Base-by-base conservation (phyloP, 192 early-diverging fungal genomes). In the Mortierella claussenii region DNA sequence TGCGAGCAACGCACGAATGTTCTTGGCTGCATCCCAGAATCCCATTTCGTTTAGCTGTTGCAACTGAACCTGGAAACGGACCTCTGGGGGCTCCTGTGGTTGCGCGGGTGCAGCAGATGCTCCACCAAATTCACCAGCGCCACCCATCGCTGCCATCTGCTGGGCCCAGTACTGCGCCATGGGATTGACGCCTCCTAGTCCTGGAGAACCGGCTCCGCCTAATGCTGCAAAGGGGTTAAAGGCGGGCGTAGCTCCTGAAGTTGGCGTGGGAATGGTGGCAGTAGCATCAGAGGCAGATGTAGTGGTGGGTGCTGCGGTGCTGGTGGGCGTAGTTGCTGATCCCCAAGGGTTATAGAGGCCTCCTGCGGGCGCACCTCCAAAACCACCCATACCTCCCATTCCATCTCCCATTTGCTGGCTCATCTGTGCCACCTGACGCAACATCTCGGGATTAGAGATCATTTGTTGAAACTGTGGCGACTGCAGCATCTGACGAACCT, bases 31-130 rank as follows among this genome's bases (percentile, higher is more conserved):
- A 75, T 96, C 90, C 75, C 82, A 93, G 76, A 99, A 95, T 20
- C 98, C 98, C 98, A 99, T 99, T 28, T 99, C 98, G 67, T 86
- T 92, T 73, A 91, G 80, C 81, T 91, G 91, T 75, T 92, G 90
- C 49, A 97, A 85, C 82, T 97, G 94, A 12, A 82, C 79, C 74
- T 88, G 86, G 64, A 85, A 92, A 17, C 90, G 82, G 31, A 86
- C 85, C 70, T 90, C 89, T 37, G 89, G 89, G n/a, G 86, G 81
- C 44, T 78, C 65, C n/a, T 73, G 68, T 49, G 67, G 57, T 26
- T 63, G 61, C 18, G 74, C 67, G 26, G 68, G 65, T 6, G 66
- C 57, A 31, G 81, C 70, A 74, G 82, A 55, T 65, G 80, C 28
- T 82, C 83, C 31, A n/a, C n/a, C n/a, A 63, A 78, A 62, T 36